Evolutionary conservation across 352 stramenopile genomes (phyloP), one percentile per base, ranked within the genome.

Genomic region (Globisporangium okanoganense): DNA sequence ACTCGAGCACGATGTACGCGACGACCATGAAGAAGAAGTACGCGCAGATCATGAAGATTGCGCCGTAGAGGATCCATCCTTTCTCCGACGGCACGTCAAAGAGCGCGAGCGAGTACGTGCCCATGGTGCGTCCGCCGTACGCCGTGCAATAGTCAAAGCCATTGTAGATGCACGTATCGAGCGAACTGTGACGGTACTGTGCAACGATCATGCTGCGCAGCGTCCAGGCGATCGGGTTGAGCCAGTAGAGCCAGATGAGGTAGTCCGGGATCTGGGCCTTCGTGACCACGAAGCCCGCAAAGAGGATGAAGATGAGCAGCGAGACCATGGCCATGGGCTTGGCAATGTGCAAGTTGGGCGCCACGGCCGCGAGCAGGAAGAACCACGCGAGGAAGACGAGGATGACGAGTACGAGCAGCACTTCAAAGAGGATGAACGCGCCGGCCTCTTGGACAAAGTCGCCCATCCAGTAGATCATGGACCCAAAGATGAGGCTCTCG

Each of bases 401-500:
- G 49, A 75, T 84, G 29, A 69, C 83, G 77, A 71, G 68, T 60
- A 96, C 71, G 29, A 97, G 71, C 14, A 88, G 71, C 0, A 81
- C 49, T 57, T 92, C 66, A 41, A 92, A 96, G 50, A 92, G 60
- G 16, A 96, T 62, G 63, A 89, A 96, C 36, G 77, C 66, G 2
- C 55, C 61, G 5, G 69, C 64, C 33, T 79, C 67, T 5, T 41
- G 55, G 18, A 79, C 76, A 43, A 97, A 82, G 24, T 87, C 87
- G 43, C 88, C 70, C 65, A 95, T 79, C 73, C 80, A 97, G 66
- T 97, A 97, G 13, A 96, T 68, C 31, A 96, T 66, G 14, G 78
- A 90, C 10, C 87, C 87, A 70, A 97, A 96, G n/a, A 94, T 61
- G 24, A 96, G 58, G 33, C 74, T 78, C 66, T 97, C 89, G 47